phyloP scores from a whole-genome alignment of 148 eudicot species.

The Rhododendron molle region DNA sequence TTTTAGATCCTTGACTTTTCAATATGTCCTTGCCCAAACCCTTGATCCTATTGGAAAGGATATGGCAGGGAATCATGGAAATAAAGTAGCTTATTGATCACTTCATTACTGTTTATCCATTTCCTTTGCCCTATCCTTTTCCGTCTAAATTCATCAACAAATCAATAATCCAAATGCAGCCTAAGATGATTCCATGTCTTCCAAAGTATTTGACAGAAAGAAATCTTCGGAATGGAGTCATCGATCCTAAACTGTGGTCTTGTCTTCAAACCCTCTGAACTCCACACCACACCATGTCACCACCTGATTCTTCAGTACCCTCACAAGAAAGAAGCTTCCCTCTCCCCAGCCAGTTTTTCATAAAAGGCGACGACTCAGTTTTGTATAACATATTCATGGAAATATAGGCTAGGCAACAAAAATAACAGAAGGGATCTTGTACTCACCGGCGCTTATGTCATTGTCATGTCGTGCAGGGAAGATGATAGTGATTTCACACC shows the following conservation, averaged over 20 bases:
- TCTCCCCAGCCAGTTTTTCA: not conserved
- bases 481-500: slow-evolving; percentile 1
- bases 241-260: not conserved
- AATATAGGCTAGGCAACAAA: not conserved
- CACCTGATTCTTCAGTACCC: not conserved
- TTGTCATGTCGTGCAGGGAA: slow-evolving; percentile 10
- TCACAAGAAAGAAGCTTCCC: not conserved
- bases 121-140: not conserved
- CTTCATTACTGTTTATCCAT: not conserved
- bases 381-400: not conserved
- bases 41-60: not conserved
- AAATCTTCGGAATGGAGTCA: not conserved
- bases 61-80: not conserved
- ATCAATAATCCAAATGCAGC: not conserved
- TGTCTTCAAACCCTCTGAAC: not conserved
- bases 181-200: not conserved
- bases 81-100: not conserved
- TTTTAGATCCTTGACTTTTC: not conserved
- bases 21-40: not conserved
- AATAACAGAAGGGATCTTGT: not conserved
- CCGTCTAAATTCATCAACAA: not conserved
- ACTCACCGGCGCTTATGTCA: not conserved
- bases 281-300: not conserved
- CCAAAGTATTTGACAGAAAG: not conserved
- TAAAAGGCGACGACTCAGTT: not conserved